These are phyloP conservation scores for Lentinus brumalis DNA, from an alignment of 768 basidiomycete species.

Conservation along the genomic window DNA sequence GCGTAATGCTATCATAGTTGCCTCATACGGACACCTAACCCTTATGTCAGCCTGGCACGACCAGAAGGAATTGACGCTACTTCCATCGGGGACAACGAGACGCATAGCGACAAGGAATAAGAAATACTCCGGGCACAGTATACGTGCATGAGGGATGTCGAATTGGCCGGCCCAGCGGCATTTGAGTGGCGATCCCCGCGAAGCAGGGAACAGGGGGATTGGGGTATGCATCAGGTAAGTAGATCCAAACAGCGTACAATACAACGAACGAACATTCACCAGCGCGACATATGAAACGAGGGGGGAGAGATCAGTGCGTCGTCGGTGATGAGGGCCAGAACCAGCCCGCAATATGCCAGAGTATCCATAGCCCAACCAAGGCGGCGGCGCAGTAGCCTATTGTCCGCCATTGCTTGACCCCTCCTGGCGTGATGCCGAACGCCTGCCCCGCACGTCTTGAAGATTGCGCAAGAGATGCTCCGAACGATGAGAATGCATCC, in stretches of 20 bases:
- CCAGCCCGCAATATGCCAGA: constrained; percentile 27
- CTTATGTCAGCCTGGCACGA: no score
- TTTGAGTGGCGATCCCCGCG: neutral
- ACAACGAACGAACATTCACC: neutral
- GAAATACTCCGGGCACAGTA: no score
- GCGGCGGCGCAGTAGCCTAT: constrained; percentile 58
- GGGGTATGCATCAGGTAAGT: neutral
- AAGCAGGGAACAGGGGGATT: neutral
- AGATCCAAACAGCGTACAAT: neutral
- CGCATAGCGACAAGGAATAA: neutral
- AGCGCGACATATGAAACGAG: neutral
- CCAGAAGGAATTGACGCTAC: no score
- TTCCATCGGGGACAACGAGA: no score
- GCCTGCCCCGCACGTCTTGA: constrained; percentile 71
- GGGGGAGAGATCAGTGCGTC: neutral
- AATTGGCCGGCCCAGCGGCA: no score
- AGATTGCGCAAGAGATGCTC: constrained; percentile 61
- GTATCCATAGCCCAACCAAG: constrained; percentile 44
- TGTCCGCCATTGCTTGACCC: constrained; percentile 69
- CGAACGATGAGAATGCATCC: constrained; percentile 69
- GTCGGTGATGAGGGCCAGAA: constrained; percentile 23
- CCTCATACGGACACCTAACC: constrained; percentile 12
- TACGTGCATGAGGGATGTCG: no score
- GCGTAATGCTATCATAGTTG: constrained; percentile 4
- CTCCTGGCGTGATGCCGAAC: constrained; percentile 69